Conservation (phyloP, 805 yeast genomes). For the Candida sphagnicola region DNA sequence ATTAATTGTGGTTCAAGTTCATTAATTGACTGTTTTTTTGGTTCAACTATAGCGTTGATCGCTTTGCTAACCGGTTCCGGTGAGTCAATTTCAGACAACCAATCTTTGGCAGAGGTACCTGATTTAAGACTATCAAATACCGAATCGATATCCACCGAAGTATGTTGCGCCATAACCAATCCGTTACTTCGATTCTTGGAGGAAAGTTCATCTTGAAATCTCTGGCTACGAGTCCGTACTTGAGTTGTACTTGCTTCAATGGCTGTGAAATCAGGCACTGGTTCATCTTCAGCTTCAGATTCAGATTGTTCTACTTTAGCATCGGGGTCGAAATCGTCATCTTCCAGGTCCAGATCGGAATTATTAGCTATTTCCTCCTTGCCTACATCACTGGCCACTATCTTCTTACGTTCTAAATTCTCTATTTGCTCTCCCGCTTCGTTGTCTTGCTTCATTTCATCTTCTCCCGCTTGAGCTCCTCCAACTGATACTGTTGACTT, state of each 20-base stretch:
- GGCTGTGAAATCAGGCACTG: slow-evolving; percentile 40
- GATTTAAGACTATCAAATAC: slow-evolving; percentile 25
- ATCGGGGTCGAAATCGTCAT: slow-evolving; percentile 25
- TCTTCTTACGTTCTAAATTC: neutral
- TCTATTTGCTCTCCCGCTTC: neutral
- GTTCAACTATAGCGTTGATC: slow-evolving; percentile 1
- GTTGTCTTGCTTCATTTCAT: neutral
- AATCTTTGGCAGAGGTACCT: slow-evolving; percentile 4
- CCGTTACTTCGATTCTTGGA: slow-evolving; percentile 11
- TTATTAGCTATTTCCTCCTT: no score
- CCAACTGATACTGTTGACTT: no score
- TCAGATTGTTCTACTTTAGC: slow-evolving; percentile 14
- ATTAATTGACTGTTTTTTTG: neutral
- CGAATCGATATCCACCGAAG: slow-evolving; percentile 26
- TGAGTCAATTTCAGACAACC: neutral
- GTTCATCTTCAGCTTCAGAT: slow-evolving; percentile 34
- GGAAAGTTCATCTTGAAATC: slow-evolving; percentile 35
- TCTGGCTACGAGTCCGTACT: slow-evolving; percentile 66
- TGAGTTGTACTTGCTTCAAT: slow-evolving; percentile 55
- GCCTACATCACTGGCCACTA: no score
- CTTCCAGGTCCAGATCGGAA: slow-evolving; percentile 10
- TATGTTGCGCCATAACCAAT: slow-evolving; percentile 9
- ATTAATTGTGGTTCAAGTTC: slow-evolving; percentile 45
- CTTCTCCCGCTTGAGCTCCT: no score
- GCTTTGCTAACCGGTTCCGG: slow-evolving; percentile 1